Evolutionary conservation across 805 yeast genomes (phyloP).

Genomic region (Cyberlindnera xishuangbannaensis): DNA sequence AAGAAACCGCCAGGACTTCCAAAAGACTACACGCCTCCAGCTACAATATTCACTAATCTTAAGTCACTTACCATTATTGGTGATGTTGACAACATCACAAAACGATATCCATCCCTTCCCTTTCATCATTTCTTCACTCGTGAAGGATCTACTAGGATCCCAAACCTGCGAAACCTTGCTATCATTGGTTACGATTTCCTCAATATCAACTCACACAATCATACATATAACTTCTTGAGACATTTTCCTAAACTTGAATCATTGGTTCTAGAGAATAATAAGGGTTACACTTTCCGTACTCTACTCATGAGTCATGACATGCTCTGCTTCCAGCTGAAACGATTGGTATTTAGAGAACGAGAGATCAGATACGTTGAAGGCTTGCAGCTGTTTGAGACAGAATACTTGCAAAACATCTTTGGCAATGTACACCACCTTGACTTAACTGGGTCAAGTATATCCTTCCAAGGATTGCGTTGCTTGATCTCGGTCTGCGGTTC

Average conservation of each 20-base stretch:
- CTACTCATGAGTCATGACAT: slow-evolving; percentile 16
- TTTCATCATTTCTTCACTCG: slow-evolving; percentile 17
- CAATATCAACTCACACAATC: slow-evolving; percentile 11
- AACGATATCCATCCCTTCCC: slow-evolving; percentile 15
- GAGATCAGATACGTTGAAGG: slow-evolving; percentile 15
- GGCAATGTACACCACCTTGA: slow-evolving; percentile 13
- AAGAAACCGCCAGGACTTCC: slow-evolving; percentile 8
- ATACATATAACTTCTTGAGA: slow-evolving; percentile 20
- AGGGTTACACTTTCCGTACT: slow-evolving; percentile 14
- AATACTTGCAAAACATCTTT: slow-evolving; percentile 15
- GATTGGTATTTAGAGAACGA: slow-evolving; percentile 18
- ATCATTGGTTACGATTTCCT: slow-evolving; percentile 22
- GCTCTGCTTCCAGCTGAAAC: slow-evolving; percentile 8
- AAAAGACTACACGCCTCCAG: slow-evolving; percentile 1
- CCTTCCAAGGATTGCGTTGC: slow-evolving; percentile 17
- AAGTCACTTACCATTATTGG: slow-evolving; percentile 15
- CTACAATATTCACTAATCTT: slow-evolving; percentile 6
- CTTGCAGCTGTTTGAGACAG: slow-evolving; percentile 9
- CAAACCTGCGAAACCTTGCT: slow-evolving; percentile 14
- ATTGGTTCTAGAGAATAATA: slow-evolving; percentile 21
- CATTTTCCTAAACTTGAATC: slow-evolving; percentile 15
- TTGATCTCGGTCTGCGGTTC: slow-evolving; percentile 13
- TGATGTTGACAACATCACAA: slow-evolving; percentile 8
- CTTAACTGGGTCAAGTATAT: slow-evolving; percentile 22
- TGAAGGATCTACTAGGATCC: slow-evolving; percentile 5